phyloP scores from a whole-genome alignment of 805 yeast species.

The Metschnikowia colocasiae region DNA sequence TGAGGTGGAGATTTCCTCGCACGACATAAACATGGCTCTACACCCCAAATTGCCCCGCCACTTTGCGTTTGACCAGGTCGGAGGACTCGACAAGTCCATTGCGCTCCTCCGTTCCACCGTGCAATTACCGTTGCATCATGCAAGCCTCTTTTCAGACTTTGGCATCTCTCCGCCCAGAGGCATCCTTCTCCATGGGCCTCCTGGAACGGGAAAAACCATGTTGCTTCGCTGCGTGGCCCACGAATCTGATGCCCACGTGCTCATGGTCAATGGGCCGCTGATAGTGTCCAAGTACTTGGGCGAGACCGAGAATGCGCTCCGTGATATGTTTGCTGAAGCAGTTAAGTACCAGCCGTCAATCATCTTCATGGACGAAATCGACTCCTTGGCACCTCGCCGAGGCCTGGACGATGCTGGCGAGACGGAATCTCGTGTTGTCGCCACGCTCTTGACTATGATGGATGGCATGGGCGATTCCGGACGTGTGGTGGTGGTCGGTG shows the following conservation, averaged over 20 bases:
- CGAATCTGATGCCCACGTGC: conserved; percentile 75
- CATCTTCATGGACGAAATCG: conserved; percentile 88
- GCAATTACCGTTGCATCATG: conserved; percentile 76
- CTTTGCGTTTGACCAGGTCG: conserved; percentile 54
- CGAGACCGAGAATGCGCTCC: conserved; percentile 83
- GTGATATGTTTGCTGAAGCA: conserved; percentile 84
- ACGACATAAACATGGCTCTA: conserved; percentile 15
- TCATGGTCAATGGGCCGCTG: conserved; percentile 85
- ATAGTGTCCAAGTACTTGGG: conserved; percentile 91
- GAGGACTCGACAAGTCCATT: conserved; percentile 73
- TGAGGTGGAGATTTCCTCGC: conserved; percentile 16
- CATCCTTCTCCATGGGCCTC: conserved; percentile 89
- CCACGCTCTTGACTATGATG: conserved; percentile 78
- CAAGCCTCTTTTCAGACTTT: conserved; percentile 72
- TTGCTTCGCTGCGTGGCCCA: conserved; percentile 76
- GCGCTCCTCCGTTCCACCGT: conserved; percentile 59
- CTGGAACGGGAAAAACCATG: conserved; percentile 96
- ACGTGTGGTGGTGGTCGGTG: conserved; percentile 66
- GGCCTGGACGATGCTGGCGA: conserved; percentile 85
- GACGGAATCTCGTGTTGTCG: conserved; percentile 85
- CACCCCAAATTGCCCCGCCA: conserved; percentile 45
- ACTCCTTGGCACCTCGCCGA: conserved; percentile 83
- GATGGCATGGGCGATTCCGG: conserved; percentile 70
- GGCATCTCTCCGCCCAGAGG: conserved; percentile 95
- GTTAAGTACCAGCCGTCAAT: conserved; percentile 80